Conservation (phyloP, 306 rosid genomes). For the Begonia loranthoides region DNA sequence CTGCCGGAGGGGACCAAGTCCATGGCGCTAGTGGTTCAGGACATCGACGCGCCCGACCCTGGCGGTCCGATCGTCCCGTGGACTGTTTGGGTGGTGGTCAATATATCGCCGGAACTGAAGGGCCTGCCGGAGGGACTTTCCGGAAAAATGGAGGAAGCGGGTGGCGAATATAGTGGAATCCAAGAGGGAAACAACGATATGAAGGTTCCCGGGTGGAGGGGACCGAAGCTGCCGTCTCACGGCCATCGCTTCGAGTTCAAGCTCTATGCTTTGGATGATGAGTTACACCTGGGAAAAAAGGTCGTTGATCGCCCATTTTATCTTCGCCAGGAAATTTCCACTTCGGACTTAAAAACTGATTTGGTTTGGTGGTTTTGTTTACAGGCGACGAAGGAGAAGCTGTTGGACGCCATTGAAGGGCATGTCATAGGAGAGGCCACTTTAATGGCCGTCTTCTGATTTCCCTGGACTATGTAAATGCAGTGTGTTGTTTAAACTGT, state of each 20-base stretch:
- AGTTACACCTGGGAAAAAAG: slow-evolving; percentile 56
- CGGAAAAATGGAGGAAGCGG: slow-evolving; percentile 37
- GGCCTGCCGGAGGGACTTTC: slow-evolving; percentile 69
- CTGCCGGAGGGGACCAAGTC: slow-evolving; percentile 49
- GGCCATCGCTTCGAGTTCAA: slow-evolving; percentile 60
- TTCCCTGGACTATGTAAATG: too few species aligned
- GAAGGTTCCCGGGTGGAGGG: slow-evolving; percentile 73
- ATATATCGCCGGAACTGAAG: slow-evolving; percentile 42
- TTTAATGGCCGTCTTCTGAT: slow-evolving; percentile 33
- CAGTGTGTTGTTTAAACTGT: too few species aligned
- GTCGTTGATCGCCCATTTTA: slow-evolving; percentile 8
- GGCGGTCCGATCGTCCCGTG: slow-evolving; percentile 46
- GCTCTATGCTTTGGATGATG: slow-evolving; percentile 68
- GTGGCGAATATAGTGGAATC: slow-evolving; percentile 28
- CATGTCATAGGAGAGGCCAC: slow-evolving; percentile 62
- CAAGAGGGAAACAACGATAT: slow-evolving; percentile 55
- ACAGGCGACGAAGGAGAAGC: slow-evolving; percentile 67
- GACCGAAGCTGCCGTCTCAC: slow-evolving; percentile 43
- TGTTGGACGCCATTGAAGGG: slow-evolving; percentile 45
- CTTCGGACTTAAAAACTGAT: too few species aligned
- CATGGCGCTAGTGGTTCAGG: slow-evolving; percentile 58
- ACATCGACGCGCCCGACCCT: slow-evolving; percentile 64
- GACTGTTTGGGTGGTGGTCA: slow-evolving; percentile 65
- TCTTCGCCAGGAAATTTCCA: too few species aligned
- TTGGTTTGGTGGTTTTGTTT: not conserved